Conservation (phyloP, 306 rosid species). For the Lupinus albus region DNA sequence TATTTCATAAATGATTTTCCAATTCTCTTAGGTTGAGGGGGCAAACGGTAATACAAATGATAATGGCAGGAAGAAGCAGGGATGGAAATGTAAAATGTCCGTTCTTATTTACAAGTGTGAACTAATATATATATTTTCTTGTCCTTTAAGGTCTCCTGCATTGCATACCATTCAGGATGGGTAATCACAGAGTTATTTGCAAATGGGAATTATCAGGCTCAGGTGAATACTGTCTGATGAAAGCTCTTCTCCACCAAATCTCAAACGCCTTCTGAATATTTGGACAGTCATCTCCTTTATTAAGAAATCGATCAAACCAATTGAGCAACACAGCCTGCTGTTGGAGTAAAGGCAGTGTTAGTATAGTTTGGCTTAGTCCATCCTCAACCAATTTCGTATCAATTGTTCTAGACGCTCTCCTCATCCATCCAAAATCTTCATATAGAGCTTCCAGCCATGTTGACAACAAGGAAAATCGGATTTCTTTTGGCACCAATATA, state of each 20-base stretch:
- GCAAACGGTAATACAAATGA: conserved; percentile 30
- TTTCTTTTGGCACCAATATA: conserved; percentile 75
- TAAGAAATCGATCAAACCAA: conserved; percentile 87
- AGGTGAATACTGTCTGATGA: conserved; percentile 59
- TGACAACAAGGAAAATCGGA: conserved; percentile 64
- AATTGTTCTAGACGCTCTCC: conserved; percentile 63
- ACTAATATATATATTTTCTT: conserved; percentile 20
- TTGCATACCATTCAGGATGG: conserved; percentile 50
- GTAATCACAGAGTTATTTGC: conserved; percentile 70
- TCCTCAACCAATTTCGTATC: conserved; percentile 84
- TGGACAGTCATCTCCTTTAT: conserved; percentile 90
- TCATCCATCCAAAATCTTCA: conserved; percentile 93
- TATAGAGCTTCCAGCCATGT: conserved; percentile 92
- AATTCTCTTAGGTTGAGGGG: no score
- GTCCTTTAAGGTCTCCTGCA: conserved; percentile 13
- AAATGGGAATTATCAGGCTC: conserved; percentile 65
- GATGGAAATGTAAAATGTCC: conserved; percentile 26
- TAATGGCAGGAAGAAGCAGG: conserved; percentile 13
- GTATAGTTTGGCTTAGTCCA: conserved; percentile 80
- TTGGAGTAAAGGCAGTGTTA: conserved; percentile 80
- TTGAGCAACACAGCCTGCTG: conserved; percentile 71
- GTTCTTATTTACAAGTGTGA: conserved; percentile 42
- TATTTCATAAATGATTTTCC: no score
- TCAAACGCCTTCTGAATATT: conserved; percentile 89
- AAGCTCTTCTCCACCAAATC: conserved; percentile 96